Conservation (phyloP, 176 grass and related monocot species). For the Hsuehochloa calcarea region DNA sequence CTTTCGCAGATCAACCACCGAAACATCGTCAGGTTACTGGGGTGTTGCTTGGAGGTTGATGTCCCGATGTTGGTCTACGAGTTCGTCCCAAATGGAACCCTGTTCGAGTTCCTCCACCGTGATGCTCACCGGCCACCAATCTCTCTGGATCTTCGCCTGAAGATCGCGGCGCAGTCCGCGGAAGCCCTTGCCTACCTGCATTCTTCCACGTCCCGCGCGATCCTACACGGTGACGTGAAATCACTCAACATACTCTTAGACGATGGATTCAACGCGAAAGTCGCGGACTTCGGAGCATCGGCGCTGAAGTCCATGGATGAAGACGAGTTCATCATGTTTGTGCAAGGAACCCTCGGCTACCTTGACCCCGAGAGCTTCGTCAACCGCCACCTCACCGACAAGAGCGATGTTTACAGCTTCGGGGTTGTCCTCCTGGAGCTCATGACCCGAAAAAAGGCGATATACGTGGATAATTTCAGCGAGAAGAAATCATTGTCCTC, state of each 20-base stretch:
- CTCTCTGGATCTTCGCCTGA: neutral
- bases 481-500: neutral
- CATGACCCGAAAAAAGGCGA: constrained; percentile 44
- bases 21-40: constrained; percentile 25
- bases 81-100: constrained; percentile 31
- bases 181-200: constrained; percentile 22
- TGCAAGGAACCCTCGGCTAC: constrained; percentile 52
- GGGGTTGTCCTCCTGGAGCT: constrained; percentile 58
- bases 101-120: constrained; percentile 13
- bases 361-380: constrained; percentile 59
- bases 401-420: constrained; percentile 61
- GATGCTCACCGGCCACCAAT: neutral
- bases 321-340: constrained; percentile 44
- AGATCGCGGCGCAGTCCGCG: constrained; percentile 14
- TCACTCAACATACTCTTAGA: constrained; percentile 34
- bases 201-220: neutral
- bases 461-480: constrained; percentile 19
- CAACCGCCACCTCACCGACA: constrained; percentile 55
- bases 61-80: constrained; percentile 28
- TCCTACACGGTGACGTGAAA: constrained; percentile 31
- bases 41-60: constrained; percentile 34
- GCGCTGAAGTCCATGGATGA: constrained; percentile 27
- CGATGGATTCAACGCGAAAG: constrained; percentile 27
- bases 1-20: constrained; percentile 44
- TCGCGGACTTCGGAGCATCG: constrained; percentile 51